Base-by-base conservation (phyloP, 2,329 filamentous ascomycete genomes). In the Septoria petroselini region DNA sequence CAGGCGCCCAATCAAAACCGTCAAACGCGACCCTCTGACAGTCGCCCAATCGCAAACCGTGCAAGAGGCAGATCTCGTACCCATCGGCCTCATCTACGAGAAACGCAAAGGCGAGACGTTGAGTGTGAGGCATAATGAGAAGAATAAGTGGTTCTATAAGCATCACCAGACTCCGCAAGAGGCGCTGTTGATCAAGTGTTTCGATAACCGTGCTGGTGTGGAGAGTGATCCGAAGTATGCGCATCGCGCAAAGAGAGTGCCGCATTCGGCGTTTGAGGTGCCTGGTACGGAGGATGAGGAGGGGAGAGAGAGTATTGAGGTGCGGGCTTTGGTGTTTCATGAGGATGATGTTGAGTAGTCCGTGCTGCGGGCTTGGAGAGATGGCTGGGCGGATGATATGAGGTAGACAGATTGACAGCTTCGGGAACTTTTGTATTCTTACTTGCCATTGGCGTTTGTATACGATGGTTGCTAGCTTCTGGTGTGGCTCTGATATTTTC, bases 261-360 rank as follows among this genome's bases (percentile, higher is more conserved):
- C 87, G 9, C 87, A 93, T 71, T 82, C 82, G 11, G 88, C 88
- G 0, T 95, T 95, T 70, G 73, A 76, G 37, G 84, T 95, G 66
- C 83, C 85, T 1, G 74, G 84, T 55, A 87, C 85, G 1, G 77
- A 81, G 6, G 70, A 75, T 11, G 84, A 83, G 38, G 87, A 84
- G 58, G 79, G 78, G 0, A 77, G 89, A 55, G 86, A 94, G 74
- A 95, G 88, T 66, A 94, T 95, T 65, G 90, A 95, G 68, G 86
- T 95, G 11, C 77, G 89, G 59, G 82, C 86, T 19, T 73, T 95
- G 67, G 86, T 95, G 0, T 94, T 95, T 75, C 45, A 53, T 49
- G 56, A 58, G 40, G 42, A 50, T 39, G 48, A 58, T 54, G 47
- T 54, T 40, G 55, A 49, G 45, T 48, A 37, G n/a, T 5, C 23